Evolutionary conservation across 2,329 filamentous ascomycete genomes (phyloP).

Genomic region (Phoma sp.): DNA sequence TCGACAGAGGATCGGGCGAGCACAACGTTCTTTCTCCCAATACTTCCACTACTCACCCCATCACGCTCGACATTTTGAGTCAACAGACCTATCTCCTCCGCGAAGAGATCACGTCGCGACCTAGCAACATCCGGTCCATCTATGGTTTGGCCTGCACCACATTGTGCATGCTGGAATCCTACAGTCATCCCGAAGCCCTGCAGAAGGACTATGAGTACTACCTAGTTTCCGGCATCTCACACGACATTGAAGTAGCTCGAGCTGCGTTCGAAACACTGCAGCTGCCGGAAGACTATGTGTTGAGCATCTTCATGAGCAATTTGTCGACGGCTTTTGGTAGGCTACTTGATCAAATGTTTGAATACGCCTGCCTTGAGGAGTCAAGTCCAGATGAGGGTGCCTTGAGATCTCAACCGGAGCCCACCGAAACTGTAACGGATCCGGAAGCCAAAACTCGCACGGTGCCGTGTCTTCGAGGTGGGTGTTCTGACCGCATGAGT

Average conservation of each 20-base stretch:
- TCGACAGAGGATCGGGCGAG: no score
- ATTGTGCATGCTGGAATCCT: not conserved
- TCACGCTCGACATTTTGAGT: not conserved
- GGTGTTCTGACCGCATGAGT: not conserved
- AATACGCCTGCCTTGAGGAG: not conserved
- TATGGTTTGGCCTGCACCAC: not conserved
- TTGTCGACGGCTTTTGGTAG: not conserved
- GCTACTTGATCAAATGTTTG: not conserved
- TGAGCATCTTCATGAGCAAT: not conserved
- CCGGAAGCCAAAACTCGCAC: no score
- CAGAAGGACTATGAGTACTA: not conserved
- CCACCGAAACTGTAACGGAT: no score
- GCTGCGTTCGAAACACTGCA: not conserved
- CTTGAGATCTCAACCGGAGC: no score
- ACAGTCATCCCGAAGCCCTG: not conserved
- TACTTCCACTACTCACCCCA: not conserved
- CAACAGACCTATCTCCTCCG: not conserved
- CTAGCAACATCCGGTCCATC: not conserved
- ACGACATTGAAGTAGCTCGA: not conserved
- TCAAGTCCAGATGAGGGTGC: no score
- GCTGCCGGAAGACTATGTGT: not conserved
- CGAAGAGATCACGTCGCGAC: not conserved
- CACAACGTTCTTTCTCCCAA: not conserved
- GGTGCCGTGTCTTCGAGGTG: not conserved
- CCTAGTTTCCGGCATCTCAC: not conserved